Conservation (phyloP, 768 basidiomycete species). For the Neoboletus subvelutipes region DNA sequence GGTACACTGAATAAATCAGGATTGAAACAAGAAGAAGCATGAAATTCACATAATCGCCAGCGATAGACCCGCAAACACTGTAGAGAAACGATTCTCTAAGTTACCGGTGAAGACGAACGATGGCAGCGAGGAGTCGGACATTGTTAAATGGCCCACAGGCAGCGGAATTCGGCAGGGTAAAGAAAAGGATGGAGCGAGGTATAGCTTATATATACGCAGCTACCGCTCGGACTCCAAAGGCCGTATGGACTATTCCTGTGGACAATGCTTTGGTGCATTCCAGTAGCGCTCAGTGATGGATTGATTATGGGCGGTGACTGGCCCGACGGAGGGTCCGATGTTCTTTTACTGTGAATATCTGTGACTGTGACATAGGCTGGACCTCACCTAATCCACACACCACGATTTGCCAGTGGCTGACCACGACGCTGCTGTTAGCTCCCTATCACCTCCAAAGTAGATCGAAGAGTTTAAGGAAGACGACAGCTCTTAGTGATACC, state of each 20-base stretch:
- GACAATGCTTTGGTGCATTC: neutral
- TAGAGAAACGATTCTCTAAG: constrained; percentile 1
- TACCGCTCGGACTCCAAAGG: neutral
- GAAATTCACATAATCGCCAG: constrained; percentile 12
- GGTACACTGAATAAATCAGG: neutral
- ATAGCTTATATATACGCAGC: constrained; percentile 11
- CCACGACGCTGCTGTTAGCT: neutral
- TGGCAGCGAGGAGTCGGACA: neutral
- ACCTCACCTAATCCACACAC: neutral
- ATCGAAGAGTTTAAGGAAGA: neutral
- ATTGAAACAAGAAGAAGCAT: neutral
- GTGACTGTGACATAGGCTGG: constrained; percentile 3
- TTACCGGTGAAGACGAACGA: constrained; percentile 1
- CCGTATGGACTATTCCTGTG: constrained; percentile 1
- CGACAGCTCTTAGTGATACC: neutral
- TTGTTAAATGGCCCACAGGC: neutral
- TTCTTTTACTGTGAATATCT: neutral
- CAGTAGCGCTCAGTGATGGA: neutral
- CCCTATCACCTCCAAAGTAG: neutral
- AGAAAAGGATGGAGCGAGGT: neutral
- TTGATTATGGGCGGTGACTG: neutral
- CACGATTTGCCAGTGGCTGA: neutral
- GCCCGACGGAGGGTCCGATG: too few species aligned
- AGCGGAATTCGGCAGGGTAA: neutral
- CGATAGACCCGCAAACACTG: constrained; percentile 14